These are phyloP conservation scores for Ogataea polymorpha DNA, from an alignment of 805 yeast species.

Conservation along the genomic window DNA sequence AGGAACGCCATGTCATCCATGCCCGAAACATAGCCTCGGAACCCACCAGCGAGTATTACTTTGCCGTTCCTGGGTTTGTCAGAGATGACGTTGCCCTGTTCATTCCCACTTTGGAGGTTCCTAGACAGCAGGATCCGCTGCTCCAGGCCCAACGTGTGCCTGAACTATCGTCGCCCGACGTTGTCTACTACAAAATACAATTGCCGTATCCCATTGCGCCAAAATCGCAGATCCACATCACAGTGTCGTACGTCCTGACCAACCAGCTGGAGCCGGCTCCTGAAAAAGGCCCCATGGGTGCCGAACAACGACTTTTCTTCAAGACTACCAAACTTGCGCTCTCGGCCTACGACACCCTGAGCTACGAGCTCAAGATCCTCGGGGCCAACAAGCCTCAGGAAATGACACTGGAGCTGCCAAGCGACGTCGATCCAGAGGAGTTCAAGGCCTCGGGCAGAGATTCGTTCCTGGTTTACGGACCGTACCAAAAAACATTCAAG, in stretches of 20 bases:
- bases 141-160: slow-evolving; percentile 19
- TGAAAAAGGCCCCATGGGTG: slow-evolving; percentile 52
- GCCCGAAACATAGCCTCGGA: slow-evolving; percentile 54
- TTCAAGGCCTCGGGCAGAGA: slow-evolving; percentile 31
- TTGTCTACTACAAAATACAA: slow-evolving; percentile 44
- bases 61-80: slow-evolving; percentile 52
- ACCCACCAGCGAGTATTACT: slow-evolving; percentile 55
- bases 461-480: slow-evolving; percentile 51
- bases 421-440: slow-evolving; percentile 31
- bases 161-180: slow-evolving; percentile 13
- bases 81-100: slow-evolving; percentile 24
- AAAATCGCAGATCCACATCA: slow-evolving; percentile 47
- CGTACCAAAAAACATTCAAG: slow-evolving; percentile 38
- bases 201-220: slow-evolving; percentile 71
- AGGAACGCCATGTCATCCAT: slow-evolving; percentile 55
- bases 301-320: slow-evolving; percentile 57
- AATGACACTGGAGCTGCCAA: slow-evolving; percentile 10
- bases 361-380: slow-evolving; percentile 14
- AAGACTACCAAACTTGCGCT: slow-evolving; percentile 50
- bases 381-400: slow-evolving; percentile 19
- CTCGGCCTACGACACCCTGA: slow-evolving; percentile 59
- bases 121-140: slow-evolving; percentile 21
- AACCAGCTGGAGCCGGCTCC: slow-evolving; percentile 61
- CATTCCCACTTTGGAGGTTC: slow-evolving; percentile 20
- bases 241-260: slow-evolving; percentile 47